phyloP scores from a whole-genome alignment of 345 rosid genomes.

The Psidium friedrichsthalianum region DNA sequence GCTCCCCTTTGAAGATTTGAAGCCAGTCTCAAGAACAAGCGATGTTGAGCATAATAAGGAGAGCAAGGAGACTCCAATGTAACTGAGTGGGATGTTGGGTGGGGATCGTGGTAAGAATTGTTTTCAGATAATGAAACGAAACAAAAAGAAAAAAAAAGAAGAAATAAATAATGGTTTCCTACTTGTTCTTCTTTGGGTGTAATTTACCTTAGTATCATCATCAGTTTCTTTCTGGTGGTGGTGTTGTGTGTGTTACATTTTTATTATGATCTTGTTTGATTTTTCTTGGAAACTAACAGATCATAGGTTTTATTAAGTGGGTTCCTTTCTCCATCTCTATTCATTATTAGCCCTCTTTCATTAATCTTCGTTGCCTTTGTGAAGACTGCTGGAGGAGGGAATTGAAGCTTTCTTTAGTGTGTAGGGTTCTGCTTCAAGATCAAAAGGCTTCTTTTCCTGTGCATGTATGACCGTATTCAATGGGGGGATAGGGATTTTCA shows the following conservation, averaged over 20 bases:
- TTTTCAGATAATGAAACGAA: not conserved
- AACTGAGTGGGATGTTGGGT: slow-evolving; percentile 83
- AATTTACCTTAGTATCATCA: not conserved
- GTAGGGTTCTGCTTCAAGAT: not conserved
- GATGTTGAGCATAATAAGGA: slow-evolving; percentile 15
- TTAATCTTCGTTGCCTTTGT: not conserved
- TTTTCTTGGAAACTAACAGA: slow-evolving; percentile 11
- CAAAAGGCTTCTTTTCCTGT: not conserved
- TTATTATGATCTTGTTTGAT: not conserved
- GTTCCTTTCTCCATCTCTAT: not conserved
- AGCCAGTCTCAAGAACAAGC: slow-evolving; percentile 48
- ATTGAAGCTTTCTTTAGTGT: not conserved
- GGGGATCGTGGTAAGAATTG: slow-evolving; percentile 84
- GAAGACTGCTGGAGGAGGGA: not conserved
- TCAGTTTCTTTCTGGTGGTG: slow-evolving; percentile 1
- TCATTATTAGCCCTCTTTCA: not conserved
- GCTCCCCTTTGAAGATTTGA: slow-evolving; percentile 94
- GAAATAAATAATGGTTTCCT: slow-evolving; percentile 2
- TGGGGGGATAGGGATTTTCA: not conserved
- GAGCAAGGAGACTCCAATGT: slow-evolving; percentile 50
- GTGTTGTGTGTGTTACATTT: not conserved
- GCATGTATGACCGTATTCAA: not conserved
- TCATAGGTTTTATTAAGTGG: slow-evolving; percentile 8
- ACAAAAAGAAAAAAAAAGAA: not conserved
- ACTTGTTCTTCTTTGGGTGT: not conserved